Percentiles rank a stretch among this genome's conserved stretches.
Conservation (phyloP, 2,329 filamentous ascomycete species). For the Verticillium longisporum region DNA sequence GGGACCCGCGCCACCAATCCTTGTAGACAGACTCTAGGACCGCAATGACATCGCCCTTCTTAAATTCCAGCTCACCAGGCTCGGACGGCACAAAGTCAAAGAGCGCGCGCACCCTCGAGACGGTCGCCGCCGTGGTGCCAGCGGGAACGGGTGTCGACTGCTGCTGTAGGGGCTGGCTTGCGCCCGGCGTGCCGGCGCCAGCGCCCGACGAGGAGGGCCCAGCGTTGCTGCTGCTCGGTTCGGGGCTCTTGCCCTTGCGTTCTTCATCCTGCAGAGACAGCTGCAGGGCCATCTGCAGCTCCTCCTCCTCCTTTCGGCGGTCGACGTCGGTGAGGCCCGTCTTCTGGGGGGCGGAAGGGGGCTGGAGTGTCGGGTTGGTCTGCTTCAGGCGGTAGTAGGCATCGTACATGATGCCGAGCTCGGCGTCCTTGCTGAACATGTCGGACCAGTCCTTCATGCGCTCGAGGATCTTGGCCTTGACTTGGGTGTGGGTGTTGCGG, state of each 20-base stretch:
- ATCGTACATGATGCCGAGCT: conserved; percentile 95
- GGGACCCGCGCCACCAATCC: conserved; percentile 97
- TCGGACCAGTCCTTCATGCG: conserved; percentile 94
- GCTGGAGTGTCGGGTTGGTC: conserved; percentile 79
- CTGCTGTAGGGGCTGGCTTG: conserved; percentile 25
- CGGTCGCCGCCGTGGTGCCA: conserved; percentile 91
- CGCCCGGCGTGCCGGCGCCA: conserved; percentile 18
- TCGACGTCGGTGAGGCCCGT: conserved; percentile 84
- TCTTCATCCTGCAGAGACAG: conserved; percentile 87
- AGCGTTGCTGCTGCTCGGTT: conserved; percentile 24
- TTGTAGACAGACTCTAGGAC: conserved; percentile 98
- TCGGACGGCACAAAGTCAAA: conserved; percentile 95
- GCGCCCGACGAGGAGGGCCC: conserved; percentile 25
- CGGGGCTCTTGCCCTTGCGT: conserved; percentile 43
- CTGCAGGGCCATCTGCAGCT: conserved; percentile 91
- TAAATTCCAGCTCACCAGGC: conserved; percentile 89
- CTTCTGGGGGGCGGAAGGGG: conserved; percentile 89
- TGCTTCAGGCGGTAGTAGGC: conserved; percentile 83
- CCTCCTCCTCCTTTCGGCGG: conserved; percentile 91
- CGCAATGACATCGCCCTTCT: conserved; percentile 94
- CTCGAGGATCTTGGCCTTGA: conserved; percentile 95
- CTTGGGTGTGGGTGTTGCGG: conserved; percentile 90
- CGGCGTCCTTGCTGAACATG: conserved; percentile 84
- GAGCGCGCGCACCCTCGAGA: conserved; percentile 86
- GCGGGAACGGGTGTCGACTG: conserved; percentile 57